Base-by-base conservation (phyloP, 2,329 filamentous ascomycete genomes). In the Tetracladium maxilliforme region DNA sequence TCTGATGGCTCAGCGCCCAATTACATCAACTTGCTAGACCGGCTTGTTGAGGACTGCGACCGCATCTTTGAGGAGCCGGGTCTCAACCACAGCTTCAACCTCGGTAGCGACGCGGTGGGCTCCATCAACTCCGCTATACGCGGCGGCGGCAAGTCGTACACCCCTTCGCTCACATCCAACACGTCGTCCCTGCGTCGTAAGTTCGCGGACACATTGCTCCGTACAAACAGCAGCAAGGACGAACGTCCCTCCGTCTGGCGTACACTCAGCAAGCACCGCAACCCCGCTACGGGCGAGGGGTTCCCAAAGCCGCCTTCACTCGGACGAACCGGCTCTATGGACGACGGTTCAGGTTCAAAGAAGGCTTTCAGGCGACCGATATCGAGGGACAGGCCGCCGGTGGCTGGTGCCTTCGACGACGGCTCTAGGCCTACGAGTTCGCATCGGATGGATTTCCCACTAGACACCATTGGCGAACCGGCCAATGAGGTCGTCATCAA, bases 41-140 rank as follows among this genome's bases (percentile, higher is more conserved):
- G 82, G 12, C 64, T 94, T 13, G 83, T 94, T 0, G 81, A 92
- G 34, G 86, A 93, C 42, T 83, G 80, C 33, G 82, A 92, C 28
- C 70, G 72, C 16, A 73, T 94, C n/a, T 93, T 93, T 39, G 79
- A 84, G 26, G 72, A 80, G 23, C 51, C 49, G 13, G 45, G 51
- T 8, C 39, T 54, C 21, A 44, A 45, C 19, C 41, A 54, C 4
- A 48, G 47, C 29, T 30, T 55, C 25, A 48, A 52, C 12, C 49
- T 61, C 28, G 49, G 56, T 37, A 43, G 54, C 28, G 46, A 59
- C 25, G 47, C 57, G 6, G 69, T 65, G 31, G 74, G 76, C 24
- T 70, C 70, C 2, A 51, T 70, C 31, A 69, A 60, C 31, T 70
- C 67, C 14, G 60, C 63, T 33, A 64, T 63, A 27, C 64, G 70